Percentiles rank a stretch among this genome's conserved stretches.
Conservation (phyloP, 139 green algal genomes). For the Picochlorum sp. region DNA sequence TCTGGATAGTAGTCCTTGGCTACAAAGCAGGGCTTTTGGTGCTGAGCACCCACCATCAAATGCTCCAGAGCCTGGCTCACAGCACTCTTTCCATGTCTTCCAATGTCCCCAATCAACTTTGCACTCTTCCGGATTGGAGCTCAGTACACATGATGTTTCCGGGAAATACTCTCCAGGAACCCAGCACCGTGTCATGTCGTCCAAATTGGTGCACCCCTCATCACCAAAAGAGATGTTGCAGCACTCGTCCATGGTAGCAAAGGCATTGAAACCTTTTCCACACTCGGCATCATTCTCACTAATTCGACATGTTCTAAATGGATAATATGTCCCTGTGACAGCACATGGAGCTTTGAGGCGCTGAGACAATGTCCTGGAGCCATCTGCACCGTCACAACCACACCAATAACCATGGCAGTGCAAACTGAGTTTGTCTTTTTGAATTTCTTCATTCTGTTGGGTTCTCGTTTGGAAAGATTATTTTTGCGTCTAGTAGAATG, state of each 20-base stretch:
- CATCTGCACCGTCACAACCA: not conserved
- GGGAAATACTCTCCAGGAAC: not conserved
- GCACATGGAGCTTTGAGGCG: conserved; percentile 12
- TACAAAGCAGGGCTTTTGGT: conserved; percentile 17
- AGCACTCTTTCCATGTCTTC: conserved; percentile 11
- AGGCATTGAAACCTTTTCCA: conserved; percentile 18
- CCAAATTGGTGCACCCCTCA: conserved; percentile 15
- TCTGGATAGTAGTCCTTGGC: conserved; percentile 10
- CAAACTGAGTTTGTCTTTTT: not conserved
- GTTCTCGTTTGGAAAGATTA: conserved; percentile 6
- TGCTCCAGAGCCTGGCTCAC: conserved; percentile 9
- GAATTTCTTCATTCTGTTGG: not conserved
- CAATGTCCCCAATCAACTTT: conserved; percentile 20
- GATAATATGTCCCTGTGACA: conserved; percentile 14
- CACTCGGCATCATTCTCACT: conserved; percentile 3
- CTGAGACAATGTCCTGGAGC: not conserved
- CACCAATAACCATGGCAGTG: conserved; percentile 1
- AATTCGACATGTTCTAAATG: conserved; percentile 8
- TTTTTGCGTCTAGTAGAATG: conserved; percentile 1
- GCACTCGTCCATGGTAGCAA: not conserved
- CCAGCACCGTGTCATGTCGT: conserved; percentile 10
- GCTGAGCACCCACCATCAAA: conserved; percentile 15
- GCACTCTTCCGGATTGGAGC: conserved; percentile 8
- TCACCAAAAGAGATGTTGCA: conserved; percentile 6
- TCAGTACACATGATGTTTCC: not conserved